phyloP scores from a whole-genome alignment of 192 early-diverging fungal species.

The Entophlyctis luteolus region DNA sequence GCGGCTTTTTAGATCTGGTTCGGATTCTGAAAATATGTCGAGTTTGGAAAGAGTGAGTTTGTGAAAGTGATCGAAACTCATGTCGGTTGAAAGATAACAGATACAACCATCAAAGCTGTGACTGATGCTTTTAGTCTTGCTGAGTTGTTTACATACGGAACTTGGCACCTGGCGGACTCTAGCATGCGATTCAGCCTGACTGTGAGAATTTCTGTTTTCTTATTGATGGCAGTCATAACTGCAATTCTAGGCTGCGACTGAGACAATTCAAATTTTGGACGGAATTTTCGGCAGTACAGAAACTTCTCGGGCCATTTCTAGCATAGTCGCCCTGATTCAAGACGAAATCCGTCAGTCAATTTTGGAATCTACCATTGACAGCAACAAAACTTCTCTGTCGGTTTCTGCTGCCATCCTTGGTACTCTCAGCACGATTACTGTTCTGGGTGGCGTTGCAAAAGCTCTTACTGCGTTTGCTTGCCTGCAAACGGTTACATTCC shows the following conservation, averaged over 20 bases:
- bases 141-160: slow-evolving; percentile 70
- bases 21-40: background rate
- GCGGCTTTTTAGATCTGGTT: slow-evolving; percentile 1
- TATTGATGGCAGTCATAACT: background rate
- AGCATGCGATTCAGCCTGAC: slow-evolving; percentile 54
- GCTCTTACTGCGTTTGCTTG: slow-evolving; percentile 81
- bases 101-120: slow-evolving; percentile 31
- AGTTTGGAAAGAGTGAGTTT: slow-evolving; percentile 8
- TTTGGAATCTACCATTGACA: background rate
- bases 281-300: slow-evolving; percentile 94
- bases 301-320: slow-evolving; percentile 79
- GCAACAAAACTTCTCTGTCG: background rate
- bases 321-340: slow-evolving; percentile 73
- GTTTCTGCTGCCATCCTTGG: slow-evolving; percentile 46
- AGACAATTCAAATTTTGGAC: slow-evolving; percentile 86
- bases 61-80: background rate
- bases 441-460: slow-evolving; percentile 71
- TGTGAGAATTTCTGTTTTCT: slow-evolving; percentile 22
- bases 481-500: slow-evolving; percentile 75
- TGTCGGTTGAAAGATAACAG: slow-evolving; percentile 17
- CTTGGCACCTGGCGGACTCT: slow-evolving; percentile 73
- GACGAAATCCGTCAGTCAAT: slow-evolving; percentile 52
- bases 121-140: slow-evolving; percentile 70
- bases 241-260: slow-evolving; percentile 67
- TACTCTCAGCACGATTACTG: slow-evolving; percentile 62